Base-by-base conservation (phyloP, 192 early-diverging fungal species). In the Linnemannia hyalina region DNA sequence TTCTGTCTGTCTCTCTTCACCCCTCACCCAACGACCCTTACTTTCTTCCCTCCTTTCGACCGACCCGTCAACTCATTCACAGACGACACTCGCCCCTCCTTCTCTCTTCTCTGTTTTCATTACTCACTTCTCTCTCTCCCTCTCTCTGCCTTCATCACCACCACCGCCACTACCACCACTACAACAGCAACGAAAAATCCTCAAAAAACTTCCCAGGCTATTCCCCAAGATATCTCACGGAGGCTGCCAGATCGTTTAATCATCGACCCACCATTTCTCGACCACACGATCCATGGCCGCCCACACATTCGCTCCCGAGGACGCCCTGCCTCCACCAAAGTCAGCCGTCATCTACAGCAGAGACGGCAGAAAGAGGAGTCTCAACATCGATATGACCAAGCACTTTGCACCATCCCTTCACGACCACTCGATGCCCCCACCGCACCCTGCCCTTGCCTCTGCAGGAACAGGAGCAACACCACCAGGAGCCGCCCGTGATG, bases 361-460 rank as follows among this genome's bases (percentile, higher is more conserved):
- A 78, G 87, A 88, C 75, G 87, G 87, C 87, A 83, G 81, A 73
- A 88, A 88, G 47, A 74, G 87, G 68, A 88, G 81, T 57, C 81
- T 83, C 52, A 83, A 83, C 70, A 83, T 83, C 42, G 82, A 88
- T 65, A 88, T 83, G 78, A 82, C 81, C 29, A 83, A 76, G 46
- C 77, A 80, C 32, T 76, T 83, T 70, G 77, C 87, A 10, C 68
- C 80, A 60, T 70, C 81, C 18, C 73, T 26, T 71, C 71, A 88
- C 22, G 81, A 82, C 68, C 80, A 75, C 63, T 70, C 85, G 44
- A 75, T 73, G 49, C 60, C 74, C 4, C 78, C 68, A 6, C 75
- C 81, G 63, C 41, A 70, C 4, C 76, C 76, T n/a, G 76, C 81
- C 4, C 46, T 63, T 41, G 46, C 52, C 70, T 73, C 70, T 71